Percentiles rank a stretch among this genome's conserved stretches.
Evolutionary conservation across 2,329 filamentous ascomycete genomes (phyloP).

Genomic region (Kalaharituber pfeilii): DNA sequence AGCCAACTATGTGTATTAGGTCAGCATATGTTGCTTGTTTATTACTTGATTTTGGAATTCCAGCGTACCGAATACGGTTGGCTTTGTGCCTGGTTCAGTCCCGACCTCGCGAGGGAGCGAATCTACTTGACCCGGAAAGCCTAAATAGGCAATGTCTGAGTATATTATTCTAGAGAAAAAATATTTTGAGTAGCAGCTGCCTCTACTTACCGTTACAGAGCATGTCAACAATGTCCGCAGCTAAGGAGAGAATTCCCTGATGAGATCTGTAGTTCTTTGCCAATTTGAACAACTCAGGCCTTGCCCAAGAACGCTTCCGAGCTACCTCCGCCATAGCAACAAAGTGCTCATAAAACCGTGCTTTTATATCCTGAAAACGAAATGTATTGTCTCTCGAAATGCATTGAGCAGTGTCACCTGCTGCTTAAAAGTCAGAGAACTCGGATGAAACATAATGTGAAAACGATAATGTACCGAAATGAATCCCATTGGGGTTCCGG

Average conservation of each 20-base stretch:
- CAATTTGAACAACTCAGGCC: slow-evolving; percentile 22
- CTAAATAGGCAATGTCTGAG: background rate
- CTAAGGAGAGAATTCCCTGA: slow-evolving; percentile 24
- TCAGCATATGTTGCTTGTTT: too few relatives aligned
- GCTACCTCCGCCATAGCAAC: background rate
- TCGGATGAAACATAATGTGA: too few relatives aligned
- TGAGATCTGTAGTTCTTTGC: slow-evolving; percentile 25
- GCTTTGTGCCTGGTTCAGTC: slow-evolving; percentile 7
- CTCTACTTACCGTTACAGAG: background rate
- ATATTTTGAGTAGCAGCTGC: background rate
- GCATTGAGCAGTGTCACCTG: slow-evolving; percentile 25
- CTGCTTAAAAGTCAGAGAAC: too few relatives aligned
- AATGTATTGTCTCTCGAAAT: slow-evolving; percentile 26
- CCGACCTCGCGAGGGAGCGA: slow-evolving; percentile 11
- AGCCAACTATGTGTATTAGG: too few relatives aligned
- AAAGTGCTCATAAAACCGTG: background rate
- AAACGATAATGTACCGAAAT: slow-evolving; percentile 16
- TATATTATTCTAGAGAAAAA: too few relatives aligned
- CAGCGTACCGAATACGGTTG: slow-evolving; percentile 4
- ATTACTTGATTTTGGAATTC: background rate
- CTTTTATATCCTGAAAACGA: slow-evolving; percentile 25
- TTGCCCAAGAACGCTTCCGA: slow-evolving; percentile 6
- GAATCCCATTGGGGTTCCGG: slow-evolving; percentile 22
- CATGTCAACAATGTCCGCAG: slow-evolving; percentile 23
- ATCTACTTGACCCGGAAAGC: slow-evolving; percentile 12